These are phyloP conservation scores for Boeremia exigua DNA, from an alignment of 2,329 filamentous ascomycete genomes.

Conservation along the genomic window DNA sequence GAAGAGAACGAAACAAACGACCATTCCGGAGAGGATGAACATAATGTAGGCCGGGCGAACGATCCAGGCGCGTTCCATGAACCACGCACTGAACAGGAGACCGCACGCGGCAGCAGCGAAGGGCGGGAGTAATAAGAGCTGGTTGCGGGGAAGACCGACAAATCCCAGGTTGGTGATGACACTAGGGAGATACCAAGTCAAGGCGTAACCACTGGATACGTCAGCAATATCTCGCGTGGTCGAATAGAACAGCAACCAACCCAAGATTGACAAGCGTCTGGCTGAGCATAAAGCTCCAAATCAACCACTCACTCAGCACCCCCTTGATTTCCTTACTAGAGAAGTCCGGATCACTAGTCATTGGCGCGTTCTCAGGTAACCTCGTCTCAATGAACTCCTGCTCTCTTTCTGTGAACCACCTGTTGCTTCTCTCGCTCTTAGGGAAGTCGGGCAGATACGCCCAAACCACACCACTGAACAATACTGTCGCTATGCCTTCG, in stretches of 20 bases:
- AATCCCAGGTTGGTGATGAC: conserved; percentile 54
- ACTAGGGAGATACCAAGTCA: conserved; percentile 53
- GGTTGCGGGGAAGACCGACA: conserved; percentile 51
- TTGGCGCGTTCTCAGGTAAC: conserved; percentile 49
- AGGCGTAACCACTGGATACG: conserved; percentile 43
- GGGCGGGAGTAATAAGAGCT: conserved; percentile 56
- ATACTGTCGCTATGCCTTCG: conserved; percentile 52
- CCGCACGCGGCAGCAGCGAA: conserved; percentile 47
- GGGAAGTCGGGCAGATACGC: conserved; percentile 55
- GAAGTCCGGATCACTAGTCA: conserved; percentile 48
- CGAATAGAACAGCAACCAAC: not conserved
- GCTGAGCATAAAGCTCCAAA: conserved; percentile 48
- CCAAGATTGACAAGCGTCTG: conserved; percentile 51
- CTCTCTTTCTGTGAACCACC: conserved; percentile 50
- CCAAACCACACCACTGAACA: conserved; percentile 50
- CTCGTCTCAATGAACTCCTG: conserved; percentile 51
- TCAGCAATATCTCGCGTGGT: not conserved
- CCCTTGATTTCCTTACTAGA: conserved; percentile 45
- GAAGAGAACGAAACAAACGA: conserved; percentile 55
- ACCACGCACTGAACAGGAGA: conserved; percentile 51
- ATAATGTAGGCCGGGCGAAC: conserved; percentile 52
- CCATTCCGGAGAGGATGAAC: conserved; percentile 48
- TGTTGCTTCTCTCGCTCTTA: conserved; percentile 46
- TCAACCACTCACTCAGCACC: conserved; percentile 44
- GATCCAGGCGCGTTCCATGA: conserved; percentile 49